Base-by-base conservation (phyloP, 1,139 yeast species). In the Casaregolazyma suthepensis region DNA sequence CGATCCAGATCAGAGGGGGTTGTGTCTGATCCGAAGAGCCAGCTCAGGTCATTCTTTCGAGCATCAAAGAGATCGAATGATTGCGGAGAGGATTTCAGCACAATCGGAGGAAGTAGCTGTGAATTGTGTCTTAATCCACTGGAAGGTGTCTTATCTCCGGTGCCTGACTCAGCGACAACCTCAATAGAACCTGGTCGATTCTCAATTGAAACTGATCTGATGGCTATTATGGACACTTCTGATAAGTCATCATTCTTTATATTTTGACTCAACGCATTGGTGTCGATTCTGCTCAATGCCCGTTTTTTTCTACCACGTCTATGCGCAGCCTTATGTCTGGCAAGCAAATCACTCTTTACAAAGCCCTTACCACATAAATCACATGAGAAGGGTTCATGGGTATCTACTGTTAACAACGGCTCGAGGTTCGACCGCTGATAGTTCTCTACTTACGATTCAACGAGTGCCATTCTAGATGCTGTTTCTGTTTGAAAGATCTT, bases 381-480 rank as follows among this genome's bases (percentile, higher is more conserved):
- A 40, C 63, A 60, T 12, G 42, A 43, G 45, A 43, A 58, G 23
- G 52, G 48, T n/a, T 51, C 51, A 9, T 59, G 57, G 26, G 55
- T 49, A 51, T 59, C 62, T 58, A 35, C 13, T n/a, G n/a, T 29
- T 15, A 26, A 7, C 23, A 20, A 26, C 12, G 13, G 23, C 13
- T 29, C 13, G 10, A 20, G 15, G 31, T 29, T 9, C 12, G 15
- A 12, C 17, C 7, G 18, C 15, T 22, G 18, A 44, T 17, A 9
- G 9, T 15, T 15, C 19, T n/a, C 9, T 43, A 58, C 60, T 48
- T 51, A 56, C 59, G 62, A 43, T 53, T 56, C 31, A 56, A 43
- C 12, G 56, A 26, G 48, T 63, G 66, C 12, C 63, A 50, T 31
- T 53, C 56, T 45, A 63, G 48, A 46, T 63, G 64, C 43, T 63